Evolutionary conservation across 352 stramenopile species (phyloP), one percentile per base, ranked within the genome.

Genomic region (Pythium utonaiense): DNA sequence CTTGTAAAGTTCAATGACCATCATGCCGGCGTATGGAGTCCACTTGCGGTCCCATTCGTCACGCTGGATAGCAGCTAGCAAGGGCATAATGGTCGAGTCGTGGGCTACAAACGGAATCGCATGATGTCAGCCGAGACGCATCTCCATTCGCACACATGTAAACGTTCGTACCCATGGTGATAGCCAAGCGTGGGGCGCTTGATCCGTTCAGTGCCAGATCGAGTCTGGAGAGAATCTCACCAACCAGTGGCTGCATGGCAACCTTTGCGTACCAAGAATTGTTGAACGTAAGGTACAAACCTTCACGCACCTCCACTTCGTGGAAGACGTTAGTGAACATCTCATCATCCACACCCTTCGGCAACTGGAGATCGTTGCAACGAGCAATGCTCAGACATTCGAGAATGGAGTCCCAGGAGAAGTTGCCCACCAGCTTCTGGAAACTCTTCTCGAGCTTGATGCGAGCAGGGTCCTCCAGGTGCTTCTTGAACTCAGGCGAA

Each of bases 11-110:
- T 95, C 86, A 25, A 92, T 75, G 24, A 72, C 60, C 40, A 95
- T 67, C 72, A 91, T 74, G 19, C 79, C 82, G 13, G 86, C 86
- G 64, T 95, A 95, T 24, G 86, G 83, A 30, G 86, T 93, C 86
- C 86, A 95, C 28, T 75, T 86, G 59, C 81, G 78, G 45, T 92
- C 76, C 86, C 86, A 95, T 24, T 91, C 86, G 14, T 86, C 59
- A 33, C 81, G 84, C 41, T 84, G 71, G 28, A 88, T 71, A 12
- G 79, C 77, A 27, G 86, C 82, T 28, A 95, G 60, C 44, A 95
- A 82, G 16, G 86, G 86, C 83, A 95, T 95, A 62, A 95, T 78
- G 3, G 86, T 95, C 65, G 83, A 93, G 69, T 95, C 86, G 44
- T 95, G 86, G 12, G 70, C 76, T 85, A 57, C 55, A 28, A 21